phyloP scores from a whole-genome alignment of 805 yeast genomes.

The Metschnikowia drakensbergensis region DNA sequence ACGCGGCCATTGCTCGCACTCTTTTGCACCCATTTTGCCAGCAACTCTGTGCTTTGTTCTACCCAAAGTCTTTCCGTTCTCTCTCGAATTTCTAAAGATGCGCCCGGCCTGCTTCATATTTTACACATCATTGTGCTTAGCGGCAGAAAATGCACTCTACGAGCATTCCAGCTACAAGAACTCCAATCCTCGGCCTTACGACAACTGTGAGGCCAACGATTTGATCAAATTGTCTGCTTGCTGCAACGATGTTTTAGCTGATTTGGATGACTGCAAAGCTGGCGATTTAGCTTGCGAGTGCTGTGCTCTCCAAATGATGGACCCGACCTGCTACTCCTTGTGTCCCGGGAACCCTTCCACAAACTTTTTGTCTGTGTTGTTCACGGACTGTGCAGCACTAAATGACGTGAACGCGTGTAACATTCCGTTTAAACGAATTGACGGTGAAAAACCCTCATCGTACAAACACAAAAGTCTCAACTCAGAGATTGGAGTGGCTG shows the following conservation, averaged over 20 bases:
- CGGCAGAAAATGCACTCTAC: slow-evolving; percentile 6
- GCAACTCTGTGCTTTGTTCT: background rate
- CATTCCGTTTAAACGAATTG: slow-evolving; percentile 46
- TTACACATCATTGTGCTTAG: background rate
- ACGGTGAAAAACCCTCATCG: slow-evolving; percentile 20
- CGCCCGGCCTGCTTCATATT: background rate
- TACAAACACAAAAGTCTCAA: slow-evolving; percentile 8
- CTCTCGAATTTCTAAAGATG: background rate
- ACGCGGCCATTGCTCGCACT: background rate
- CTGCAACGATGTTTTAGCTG: slow-evolving; percentile 44
- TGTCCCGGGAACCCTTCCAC: slow-evolving; percentile 49
- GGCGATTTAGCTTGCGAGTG: slow-evolving; percentile 56
- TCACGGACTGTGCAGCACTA: slow-evolving; percentile 43
- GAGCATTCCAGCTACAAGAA: slow-evolving; percentile 44
- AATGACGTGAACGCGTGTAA: slow-evolving; percentile 50
- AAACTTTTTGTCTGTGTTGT: slow-evolving; percentile 43
- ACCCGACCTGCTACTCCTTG: slow-evolving; percentile 42
- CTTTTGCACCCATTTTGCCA: slow-evolving; percentile 3
- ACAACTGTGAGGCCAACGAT: slow-evolving; percentile 43
- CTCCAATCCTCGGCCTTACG: slow-evolving; percentile 42
- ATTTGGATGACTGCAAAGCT: slow-evolving; percentile 48
- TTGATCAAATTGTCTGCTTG: slow-evolving; percentile 40
- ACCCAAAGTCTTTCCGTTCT: background rate
- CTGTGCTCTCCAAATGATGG: slow-evolving; percentile 50
- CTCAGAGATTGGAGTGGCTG: slow-evolving; percentile 8